Percentiles rank a stretch among this genome's conserved stretches.
Conservation (phyloP, 331 rosid genomes). For the Acacia concinna region DNA sequence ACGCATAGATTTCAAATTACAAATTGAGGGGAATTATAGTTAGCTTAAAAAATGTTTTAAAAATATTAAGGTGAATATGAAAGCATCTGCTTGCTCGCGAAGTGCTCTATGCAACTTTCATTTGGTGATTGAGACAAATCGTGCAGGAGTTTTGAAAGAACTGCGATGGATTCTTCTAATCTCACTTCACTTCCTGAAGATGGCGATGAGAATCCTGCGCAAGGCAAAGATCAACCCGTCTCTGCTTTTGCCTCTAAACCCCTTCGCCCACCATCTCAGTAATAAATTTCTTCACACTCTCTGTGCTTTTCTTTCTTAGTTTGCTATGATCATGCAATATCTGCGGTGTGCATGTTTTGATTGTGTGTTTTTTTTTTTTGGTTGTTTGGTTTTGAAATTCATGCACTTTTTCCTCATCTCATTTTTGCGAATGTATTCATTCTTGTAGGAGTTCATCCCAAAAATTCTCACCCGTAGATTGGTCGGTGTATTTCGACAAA, state of each 20-base stretch:
- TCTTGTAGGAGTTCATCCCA: slow-evolving; percentile 55
- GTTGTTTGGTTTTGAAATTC: not conserved
- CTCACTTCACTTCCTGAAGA: slow-evolving; percentile 72
- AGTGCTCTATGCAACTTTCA: not conserved
- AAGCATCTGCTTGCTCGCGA: not conserved
- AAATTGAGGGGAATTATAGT: too few relatives aligned
- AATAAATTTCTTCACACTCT: slow-evolving; percentile 40
- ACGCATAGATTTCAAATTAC: too few relatives aligned
- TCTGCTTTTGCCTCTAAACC: slow-evolving; percentile 77
- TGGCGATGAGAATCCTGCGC: slow-evolving; percentile 33
- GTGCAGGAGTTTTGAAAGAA: not conserved
- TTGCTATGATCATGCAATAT: not conserved
- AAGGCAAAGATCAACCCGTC: slow-evolving; percentile 35
- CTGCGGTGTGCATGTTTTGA: not conserved
- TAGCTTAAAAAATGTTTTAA: too few relatives aligned
- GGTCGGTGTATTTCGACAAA: slow-evolving; percentile 69
- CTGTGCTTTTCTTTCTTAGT: not conserved
- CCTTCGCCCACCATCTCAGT: slow-evolving; percentile 73
- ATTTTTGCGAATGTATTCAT: not conserved
- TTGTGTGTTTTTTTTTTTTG: not conserved
- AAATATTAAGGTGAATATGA: not conserved
- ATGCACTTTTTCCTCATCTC: not conserved
- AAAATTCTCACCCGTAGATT: slow-evolving; percentile 66
- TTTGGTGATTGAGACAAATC: not conserved
- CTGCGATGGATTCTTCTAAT: slow-evolving; percentile 57